phyloP scores from a whole-genome alignment of 352 stramenopile genomes.

The Phytophthora brassicae region DNA sequence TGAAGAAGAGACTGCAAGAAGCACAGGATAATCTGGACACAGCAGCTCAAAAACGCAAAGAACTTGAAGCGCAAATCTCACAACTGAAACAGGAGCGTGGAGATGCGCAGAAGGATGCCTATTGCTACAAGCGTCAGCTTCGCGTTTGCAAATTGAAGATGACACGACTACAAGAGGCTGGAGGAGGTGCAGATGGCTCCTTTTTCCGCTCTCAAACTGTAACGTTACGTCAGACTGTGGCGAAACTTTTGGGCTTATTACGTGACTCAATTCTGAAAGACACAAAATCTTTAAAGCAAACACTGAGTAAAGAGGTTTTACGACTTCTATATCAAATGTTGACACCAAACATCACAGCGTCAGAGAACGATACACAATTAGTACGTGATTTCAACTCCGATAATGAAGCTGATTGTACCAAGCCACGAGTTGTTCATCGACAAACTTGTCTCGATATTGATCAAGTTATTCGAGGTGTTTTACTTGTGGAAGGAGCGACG shows the following conservation, averaged over 20 bases:
- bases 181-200: conserved; percentile 24
- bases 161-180: conserved; percentile 28
- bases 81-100: conserved; percentile 52
- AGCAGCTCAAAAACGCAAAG: conserved; percentile 37
- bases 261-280: conserved; percentile 52
- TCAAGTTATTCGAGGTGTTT: conserved; percentile 48
- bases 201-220: conserved; percentile 53
- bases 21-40: conserved; percentile 26
- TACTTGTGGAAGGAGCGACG: conserved; percentile 45
- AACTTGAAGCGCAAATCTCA: conserved; percentile 43
- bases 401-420: conserved; percentile 7
- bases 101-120: conserved; percentile 57
- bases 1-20: conserved; percentile 30
- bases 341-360: conserved; percentile 4
- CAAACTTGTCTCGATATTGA: conserved; percentile 38
- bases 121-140: conserved; percentile 60
- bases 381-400: not conserved
- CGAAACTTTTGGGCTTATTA: conserved; percentile 43
- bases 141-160: conserved; percentile 49
- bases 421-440: conserved; percentile 19
- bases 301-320: conserved; percentile 55
- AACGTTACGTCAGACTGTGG: conserved; percentile 39
- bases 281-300: conserved; percentile 62
- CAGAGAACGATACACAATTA: not conserved
- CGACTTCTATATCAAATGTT: conserved; percentile 32